phyloP scores from a whole-genome alignment of 306 rosid genomes.

The Styphnolobium japonicum region DNA sequence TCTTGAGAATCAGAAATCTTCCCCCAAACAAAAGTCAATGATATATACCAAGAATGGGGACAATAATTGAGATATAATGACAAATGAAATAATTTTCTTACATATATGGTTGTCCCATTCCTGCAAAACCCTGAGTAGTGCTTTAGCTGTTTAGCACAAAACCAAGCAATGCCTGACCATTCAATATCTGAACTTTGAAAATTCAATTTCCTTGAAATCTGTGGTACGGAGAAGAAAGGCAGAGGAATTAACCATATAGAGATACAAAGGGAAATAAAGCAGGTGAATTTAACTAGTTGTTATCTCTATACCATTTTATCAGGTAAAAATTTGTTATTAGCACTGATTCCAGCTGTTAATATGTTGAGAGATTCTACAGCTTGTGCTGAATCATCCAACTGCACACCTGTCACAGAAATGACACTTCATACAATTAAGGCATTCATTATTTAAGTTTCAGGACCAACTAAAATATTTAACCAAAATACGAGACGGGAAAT shows the following conservation, averaged over 20 bases:
- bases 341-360: slow-evolving; percentile 31
- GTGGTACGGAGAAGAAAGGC: slow-evolving; percentile 26
- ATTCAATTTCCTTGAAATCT: slow-evolving; percentile 67
- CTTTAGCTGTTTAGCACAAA: slow-evolving; percentile 78
- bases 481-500: too few species aligned
- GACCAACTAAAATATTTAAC: not conserved
- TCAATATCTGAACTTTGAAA: slow-evolving; percentile 59
- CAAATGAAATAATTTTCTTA: slow-evolving; percentile 38
- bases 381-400: slow-evolving; percentile 33
- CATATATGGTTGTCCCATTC: slow-evolving; percentile 56
- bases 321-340: slow-evolving; percentile 35
- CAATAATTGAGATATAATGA: not conserved
- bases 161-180: slow-evolving; percentile 74
- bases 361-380: slow-evolving; percentile 30
- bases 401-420: slow-evolving; percentile 49
- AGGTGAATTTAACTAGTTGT: not conserved
- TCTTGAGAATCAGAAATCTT: slow-evolving; percentile 11
- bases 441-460: not conserved
- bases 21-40: not conserved
- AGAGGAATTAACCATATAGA: not conserved
- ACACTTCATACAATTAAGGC: not conserved
- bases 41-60: not conserved
- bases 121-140: slow-evolving; percentile 69
- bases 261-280: not conserved
- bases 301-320: slow-evolving; percentile 55